Evolutionary conservation across 148 eudicot species (phyloP).

Genomic region (Oxyria digyna): DNA sequence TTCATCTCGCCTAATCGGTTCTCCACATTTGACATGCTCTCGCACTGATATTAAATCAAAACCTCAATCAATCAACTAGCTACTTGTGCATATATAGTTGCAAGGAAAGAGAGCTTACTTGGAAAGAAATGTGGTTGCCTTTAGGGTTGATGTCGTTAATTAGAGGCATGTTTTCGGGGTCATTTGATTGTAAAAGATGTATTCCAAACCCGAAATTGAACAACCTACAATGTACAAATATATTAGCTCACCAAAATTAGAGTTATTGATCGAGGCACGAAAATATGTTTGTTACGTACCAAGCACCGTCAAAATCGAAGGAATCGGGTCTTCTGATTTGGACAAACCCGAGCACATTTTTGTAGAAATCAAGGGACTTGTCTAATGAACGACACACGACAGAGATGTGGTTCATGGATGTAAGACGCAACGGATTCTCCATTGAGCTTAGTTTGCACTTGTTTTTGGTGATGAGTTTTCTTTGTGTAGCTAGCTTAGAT

Average conservation of each 20-base stretch:
- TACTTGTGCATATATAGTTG: not conserved
- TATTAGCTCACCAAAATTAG: too few species aligned
- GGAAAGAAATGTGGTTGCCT: slow-evolving; percentile 47
- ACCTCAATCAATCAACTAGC: too few species aligned
- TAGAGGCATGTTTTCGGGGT: slow-evolving; percentile 16
- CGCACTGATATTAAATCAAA: slow-evolving; percentile 19
- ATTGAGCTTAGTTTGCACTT: too few species aligned
- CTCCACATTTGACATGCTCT: slow-evolving; percentile 29
- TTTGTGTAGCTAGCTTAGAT: too few species aligned
- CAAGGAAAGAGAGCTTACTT: slow-evolving; percentile 10
- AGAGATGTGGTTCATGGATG: slow-evolving; percentile 41
- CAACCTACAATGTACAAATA: slow-evolving; percentile 22
- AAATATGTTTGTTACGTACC: not conserved
- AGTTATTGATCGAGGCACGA: too few species aligned
- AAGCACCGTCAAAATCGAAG: slow-evolving; percentile 8
- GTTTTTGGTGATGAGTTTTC: too few species aligned
- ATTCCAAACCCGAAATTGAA: slow-evolving; percentile 41
- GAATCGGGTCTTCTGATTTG: slow-evolving; percentile 28
- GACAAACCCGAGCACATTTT: slow-evolving; percentile 37
- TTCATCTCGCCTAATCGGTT: slow-evolving; percentile 28
- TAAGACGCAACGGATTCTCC: slow-evolving; percentile 24
- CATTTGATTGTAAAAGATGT: slow-evolving; percentile 33
- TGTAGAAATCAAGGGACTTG: slow-evolving; percentile 37
- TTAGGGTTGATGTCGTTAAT: slow-evolving; percentile 33
- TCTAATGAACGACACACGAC: slow-evolving; percentile 27